Conservation (phyloP, 768 basidiomycete genomes). For the Fistulinella prunicolor region DNA sequence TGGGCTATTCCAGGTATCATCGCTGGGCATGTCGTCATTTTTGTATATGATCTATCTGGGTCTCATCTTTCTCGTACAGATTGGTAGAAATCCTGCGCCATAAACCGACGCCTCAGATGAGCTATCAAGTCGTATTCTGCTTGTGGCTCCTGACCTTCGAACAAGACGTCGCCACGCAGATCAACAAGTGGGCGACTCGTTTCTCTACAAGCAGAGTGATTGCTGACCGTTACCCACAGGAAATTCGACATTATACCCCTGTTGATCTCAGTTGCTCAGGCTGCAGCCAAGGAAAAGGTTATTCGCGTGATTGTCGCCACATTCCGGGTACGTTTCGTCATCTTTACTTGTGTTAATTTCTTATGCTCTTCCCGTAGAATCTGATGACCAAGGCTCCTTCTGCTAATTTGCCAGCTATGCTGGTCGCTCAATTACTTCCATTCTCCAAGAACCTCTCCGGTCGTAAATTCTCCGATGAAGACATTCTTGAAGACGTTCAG, state of each 20-base stretch:
- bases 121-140: slow-evolving; percentile 90
- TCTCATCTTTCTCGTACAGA: slow-evolving; percentile 37
- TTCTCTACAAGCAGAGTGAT: neutral
- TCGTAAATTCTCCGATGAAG: slow-evolving; percentile 94
- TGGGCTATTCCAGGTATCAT: slow-evolving; percentile 74
- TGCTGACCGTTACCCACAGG: slow-evolving; percentile 40
- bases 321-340: slow-evolving; percentile 57
- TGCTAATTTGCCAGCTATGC: slow-evolving; percentile 89
- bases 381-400: slow-evolving; percentile 84
- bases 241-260: slow-evolving; percentile 88
- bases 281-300: slow-evolving; percentile 95
- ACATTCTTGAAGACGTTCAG: slow-evolving; percentile 87
- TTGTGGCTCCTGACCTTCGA: slow-evolving; percentile 96
- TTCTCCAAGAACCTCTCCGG: slow-evolving; percentile 80
- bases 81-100: slow-evolving; percentile 80
- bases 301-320: slow-evolving; percentile 91
- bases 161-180: slow-evolving; percentile 73
- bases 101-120: slow-evolving; percentile 88
- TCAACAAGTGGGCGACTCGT: slow-evolving; percentile 67
- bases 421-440: slow-evolving; percentile 81
- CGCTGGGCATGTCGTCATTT: slow-evolving; percentile 47
- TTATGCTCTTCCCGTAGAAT: slow-evolving; percentile 51
- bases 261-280: slow-evolving; percentile 79
- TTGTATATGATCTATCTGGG: neutral
- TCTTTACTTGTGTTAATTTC: neutral